Percentiles rank a stretch among this genome's conserved stretches.
Evolutionary conservation across 345 rosid species (phyloP).

Genomic region (Eucalyptus shirleyi): DNA sequence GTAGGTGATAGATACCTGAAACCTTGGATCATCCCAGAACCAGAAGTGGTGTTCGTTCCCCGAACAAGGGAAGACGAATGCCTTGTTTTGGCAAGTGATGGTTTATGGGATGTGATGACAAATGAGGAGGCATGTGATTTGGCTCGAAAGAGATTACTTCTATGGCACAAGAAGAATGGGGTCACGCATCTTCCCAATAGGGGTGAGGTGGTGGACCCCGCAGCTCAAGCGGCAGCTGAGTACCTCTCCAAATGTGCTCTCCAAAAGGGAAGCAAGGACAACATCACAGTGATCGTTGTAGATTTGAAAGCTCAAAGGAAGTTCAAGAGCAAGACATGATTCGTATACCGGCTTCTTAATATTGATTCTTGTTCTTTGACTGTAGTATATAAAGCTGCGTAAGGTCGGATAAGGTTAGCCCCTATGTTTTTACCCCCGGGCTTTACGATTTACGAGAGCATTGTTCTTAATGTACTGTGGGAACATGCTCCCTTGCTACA

Average conservation of each 20-base stretch:
- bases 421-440: slow-evolving; percentile 27
- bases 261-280: slow-evolving; percentile 90
- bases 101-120: slow-evolving; percentile 92
- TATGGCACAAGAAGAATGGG: slow-evolving; percentile 86
- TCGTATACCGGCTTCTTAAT: neutral
- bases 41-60: slow-evolving; percentile 76
- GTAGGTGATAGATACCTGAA: slow-evolving; percentile 93
- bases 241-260: slow-evolving; percentile 68
- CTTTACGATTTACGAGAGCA: neutral
- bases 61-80: slow-evolving; percentile 89
- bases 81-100: slow-evolving; percentile 84
- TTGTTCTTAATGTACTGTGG: slow-evolving; percentile 1
- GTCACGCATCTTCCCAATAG: slow-evolving; percentile 18
- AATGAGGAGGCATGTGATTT: slow-evolving; percentile 91
- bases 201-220: slow-evolving; percentile 54
- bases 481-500: neutral
- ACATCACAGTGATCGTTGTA: slow-evolving; percentile 66
- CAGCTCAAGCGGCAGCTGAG: slow-evolving; percentile 93
- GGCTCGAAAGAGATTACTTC: slow-evolving; percentile 69
- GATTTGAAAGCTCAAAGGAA: slow-evolving; percentile 95
- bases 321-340: slow-evolving; percentile 60
- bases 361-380: neutral
- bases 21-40: slow-evolving; percentile 94
- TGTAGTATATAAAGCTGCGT: neutral
- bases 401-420: neutral